A percentile compares a stretch with the other conserved stretches of the same genome.
phyloP scores from a whole-genome alignment of 352 stramenopile species.

The Globisporangium emineosum region DNA sequence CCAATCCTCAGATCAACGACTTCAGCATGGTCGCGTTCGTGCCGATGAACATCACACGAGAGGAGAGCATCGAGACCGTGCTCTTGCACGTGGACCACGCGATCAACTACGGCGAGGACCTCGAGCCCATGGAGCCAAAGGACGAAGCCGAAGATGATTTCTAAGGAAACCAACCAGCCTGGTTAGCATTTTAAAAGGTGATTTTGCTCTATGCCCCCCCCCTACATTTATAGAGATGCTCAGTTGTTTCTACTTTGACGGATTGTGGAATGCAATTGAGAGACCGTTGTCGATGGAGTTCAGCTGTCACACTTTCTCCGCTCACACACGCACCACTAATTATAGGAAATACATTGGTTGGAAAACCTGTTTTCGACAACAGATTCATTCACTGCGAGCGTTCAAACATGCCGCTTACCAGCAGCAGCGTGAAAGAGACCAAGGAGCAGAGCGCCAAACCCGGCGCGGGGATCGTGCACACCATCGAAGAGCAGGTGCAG shows the following conservation, averaged over 20 bases:
- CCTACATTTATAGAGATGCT: not conserved
- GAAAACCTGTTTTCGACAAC: too few relatives aligned
- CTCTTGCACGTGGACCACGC: conserved; percentile 94
- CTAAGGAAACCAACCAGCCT: not conserved
- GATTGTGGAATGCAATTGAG: not conserved
- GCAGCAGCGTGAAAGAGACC: not conserved
- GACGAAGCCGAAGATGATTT: conserved; percentile 42
- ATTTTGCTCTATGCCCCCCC: not conserved
- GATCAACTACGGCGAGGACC: conserved; percentile 97
- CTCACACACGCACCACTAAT: not conserved
- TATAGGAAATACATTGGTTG: not conserved
- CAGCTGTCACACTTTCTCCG: too few relatives aligned
- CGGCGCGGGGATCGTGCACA: conserved; percentile 30
- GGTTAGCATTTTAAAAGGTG: not conserved
- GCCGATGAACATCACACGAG: conserved; percentile 96
- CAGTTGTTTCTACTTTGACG: not conserved
- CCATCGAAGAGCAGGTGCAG: conserved; percentile 77
- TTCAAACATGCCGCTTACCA: not conserved
- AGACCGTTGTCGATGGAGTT: not conserved
- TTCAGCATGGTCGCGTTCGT: conserved; percentile 98
- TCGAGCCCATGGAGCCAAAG: conserved; percentile 90
- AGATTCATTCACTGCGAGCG: not conserved
- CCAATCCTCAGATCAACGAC: conserved; percentile 79
- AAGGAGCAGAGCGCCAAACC: conserved; percentile 18
- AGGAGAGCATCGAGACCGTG: conserved; percentile 96